Percentiles rank a stretch among this genome's conserved stretches.
These are phyloP conservation scores for Pachyrhizus erosus DNA, from an alignment of 306 rosid genomes.

Conservation along the genomic window DNA sequence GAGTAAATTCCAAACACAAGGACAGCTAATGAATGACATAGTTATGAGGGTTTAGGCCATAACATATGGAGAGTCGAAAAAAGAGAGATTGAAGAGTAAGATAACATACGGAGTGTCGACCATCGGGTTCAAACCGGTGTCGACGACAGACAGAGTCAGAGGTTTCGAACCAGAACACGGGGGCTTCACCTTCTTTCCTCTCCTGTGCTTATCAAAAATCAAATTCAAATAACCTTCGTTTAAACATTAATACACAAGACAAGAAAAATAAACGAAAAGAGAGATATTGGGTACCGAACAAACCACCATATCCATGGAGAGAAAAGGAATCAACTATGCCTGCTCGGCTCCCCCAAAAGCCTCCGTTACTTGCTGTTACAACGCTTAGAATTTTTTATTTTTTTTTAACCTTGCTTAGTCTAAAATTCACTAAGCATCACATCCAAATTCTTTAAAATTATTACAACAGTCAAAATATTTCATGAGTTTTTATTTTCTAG, in stretches of 20 bases:
- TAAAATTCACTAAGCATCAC: no score
- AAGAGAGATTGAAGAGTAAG: conserved; percentile 28
- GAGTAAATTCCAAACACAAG: not conserved
- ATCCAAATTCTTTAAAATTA: no score
- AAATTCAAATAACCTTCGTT: no score
- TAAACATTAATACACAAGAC: not conserved
- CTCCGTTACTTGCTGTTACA: not conserved
- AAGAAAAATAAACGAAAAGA: not conserved
- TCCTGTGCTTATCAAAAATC: conserved; percentile 36
- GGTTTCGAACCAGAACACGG: conserved; percentile 72
- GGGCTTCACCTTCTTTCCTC: conserved; percentile 50
- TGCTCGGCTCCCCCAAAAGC: not conserved
- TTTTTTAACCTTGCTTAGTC: no score
- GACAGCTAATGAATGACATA: not conserved
- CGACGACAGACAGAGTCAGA: conserved; percentile 66
- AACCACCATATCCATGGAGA: not conserved
- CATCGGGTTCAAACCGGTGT: conserved; percentile 63
- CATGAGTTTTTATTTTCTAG: no score
- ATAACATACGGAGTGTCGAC: conserved; percentile 73
- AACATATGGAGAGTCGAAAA: not conserved
- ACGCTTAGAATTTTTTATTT: no score
- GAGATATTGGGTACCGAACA: not conserved
- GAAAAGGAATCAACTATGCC: not conserved
- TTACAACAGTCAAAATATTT: no score
- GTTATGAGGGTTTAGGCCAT: not conserved